phyloP scores from a whole-genome alignment of 2,329 filamentous ascomycete genomes.

The Chaetothyriales sp. region DNA sequence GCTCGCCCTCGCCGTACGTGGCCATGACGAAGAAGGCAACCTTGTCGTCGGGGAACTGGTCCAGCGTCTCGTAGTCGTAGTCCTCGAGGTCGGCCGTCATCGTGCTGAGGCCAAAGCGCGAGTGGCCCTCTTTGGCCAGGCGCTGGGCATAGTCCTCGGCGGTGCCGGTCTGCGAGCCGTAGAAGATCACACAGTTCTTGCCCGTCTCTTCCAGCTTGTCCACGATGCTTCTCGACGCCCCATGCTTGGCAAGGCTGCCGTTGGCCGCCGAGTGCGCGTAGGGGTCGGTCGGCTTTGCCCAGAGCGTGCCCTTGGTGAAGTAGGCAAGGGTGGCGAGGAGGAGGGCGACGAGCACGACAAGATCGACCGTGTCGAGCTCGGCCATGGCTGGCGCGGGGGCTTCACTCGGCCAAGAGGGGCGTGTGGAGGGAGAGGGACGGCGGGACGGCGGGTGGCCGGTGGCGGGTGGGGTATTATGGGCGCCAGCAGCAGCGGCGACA shows the following conservation, averaged over 20 bases:
- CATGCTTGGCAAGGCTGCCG: constrained; percentile 51
- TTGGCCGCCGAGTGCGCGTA: constrained; percentile 65
- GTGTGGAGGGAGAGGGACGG: no score
- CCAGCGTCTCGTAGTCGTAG: constrained; percentile 91
- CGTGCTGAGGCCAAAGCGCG: constrained; percentile 87
- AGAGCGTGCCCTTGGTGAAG: constrained; percentile 94
- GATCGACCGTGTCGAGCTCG: constrained; percentile 88
- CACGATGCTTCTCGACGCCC: constrained; percentile 75
- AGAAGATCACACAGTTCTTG: constrained; percentile 98
- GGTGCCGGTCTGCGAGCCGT: constrained; percentile 94
- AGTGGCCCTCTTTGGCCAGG: constrained; percentile 92
- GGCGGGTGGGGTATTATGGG: constrained; percentile 3
- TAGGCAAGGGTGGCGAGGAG: constrained; percentile 82
- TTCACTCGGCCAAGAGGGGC: background rate
- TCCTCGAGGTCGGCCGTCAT: constrained; percentile 98
- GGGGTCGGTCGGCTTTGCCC: constrained; percentile 77
- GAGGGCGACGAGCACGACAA: constrained; percentile 75
- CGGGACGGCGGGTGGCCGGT: background rate
- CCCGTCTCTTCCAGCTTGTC: constrained; percentile 91
- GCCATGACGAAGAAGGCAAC: constrained; percentile 89
- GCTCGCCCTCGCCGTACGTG: constrained; percentile 96
- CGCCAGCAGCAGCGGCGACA: background rate
- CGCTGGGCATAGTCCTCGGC: constrained; percentile 96
- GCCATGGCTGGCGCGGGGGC: constrained; percentile 50
- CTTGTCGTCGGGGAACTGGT: constrained; percentile 78